phyloP scores from a whole-genome alignment of 768 basidiomycete species.

The Hydnum rufescens region DNA sequence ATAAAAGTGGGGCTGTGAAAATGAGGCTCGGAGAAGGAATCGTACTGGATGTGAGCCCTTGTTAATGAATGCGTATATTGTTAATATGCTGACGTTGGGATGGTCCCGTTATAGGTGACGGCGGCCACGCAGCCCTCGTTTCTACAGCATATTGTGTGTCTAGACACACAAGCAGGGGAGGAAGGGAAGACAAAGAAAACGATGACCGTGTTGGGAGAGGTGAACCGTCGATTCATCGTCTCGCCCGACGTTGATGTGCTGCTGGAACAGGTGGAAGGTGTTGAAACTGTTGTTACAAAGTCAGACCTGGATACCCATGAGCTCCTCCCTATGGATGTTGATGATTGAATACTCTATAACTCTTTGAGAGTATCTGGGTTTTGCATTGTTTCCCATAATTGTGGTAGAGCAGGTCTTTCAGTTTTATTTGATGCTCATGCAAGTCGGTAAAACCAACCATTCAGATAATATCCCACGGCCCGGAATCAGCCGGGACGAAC shows the following conservation, averaged over 20 bases:
- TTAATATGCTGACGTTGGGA: constrained; percentile 1
- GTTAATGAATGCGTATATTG: constrained; percentile 4
- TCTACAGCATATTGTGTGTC: constrained; percentile 64
- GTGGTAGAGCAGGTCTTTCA: too few relatives aligned
- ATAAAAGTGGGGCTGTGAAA: constrained; percentile 69
- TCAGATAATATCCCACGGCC: too few relatives aligned
- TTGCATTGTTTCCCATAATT: too few relatives aligned
- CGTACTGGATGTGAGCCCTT: constrained; percentile 49
- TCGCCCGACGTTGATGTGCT: constrained; percentile 69
- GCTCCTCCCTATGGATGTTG: too few relatives aligned
- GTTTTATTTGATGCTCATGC: too few relatives aligned
- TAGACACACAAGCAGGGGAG: constrained; percentile 29
- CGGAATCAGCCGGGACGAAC: too few relatives aligned
- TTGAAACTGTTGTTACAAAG: too few relatives aligned
- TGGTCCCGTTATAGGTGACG: constrained; percentile 32
- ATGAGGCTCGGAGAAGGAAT: constrained; percentile 69
- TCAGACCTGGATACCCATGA: too few relatives aligned
- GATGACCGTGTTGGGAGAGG: constrained; percentile 61
- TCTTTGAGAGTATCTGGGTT: too few relatives aligned
- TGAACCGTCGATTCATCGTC: constrained; percentile 66
- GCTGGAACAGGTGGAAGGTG: constrained; percentile 37
- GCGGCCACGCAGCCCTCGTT: constrained; percentile 74
- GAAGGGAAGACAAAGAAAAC: constrained; percentile 11
- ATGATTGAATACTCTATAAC: too few relatives aligned
- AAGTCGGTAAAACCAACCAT: too few relatives aligned